These are phyloP conservation scores for Citrus glauca DNA, from an alignment of 345 rosid species.

Conservation along the genomic window DNA sequence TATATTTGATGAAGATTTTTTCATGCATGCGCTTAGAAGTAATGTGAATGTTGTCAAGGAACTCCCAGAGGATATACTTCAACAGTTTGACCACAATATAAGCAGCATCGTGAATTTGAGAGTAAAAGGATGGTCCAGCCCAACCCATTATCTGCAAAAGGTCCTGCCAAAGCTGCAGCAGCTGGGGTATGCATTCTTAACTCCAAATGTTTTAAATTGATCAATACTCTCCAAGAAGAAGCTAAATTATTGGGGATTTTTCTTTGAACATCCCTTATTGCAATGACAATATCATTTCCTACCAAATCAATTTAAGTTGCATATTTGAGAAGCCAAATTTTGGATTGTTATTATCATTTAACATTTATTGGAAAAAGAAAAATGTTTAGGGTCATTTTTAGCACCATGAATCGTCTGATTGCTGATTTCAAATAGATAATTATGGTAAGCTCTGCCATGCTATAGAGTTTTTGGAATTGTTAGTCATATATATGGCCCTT, in stretches of 20 bases:
- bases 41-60: slow-evolving; percentile 69
- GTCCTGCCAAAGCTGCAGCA: slow-evolving; percentile 80
- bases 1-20: slow-evolving; percentile 93
- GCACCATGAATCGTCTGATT: not conserved
- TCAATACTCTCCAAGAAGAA: not conserved
- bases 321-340: not conserved
- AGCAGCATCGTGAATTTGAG: slow-evolving; percentile 91
- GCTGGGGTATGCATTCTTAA: slow-evolving; percentile 44
- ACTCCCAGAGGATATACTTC: slow-evolving; percentile 81
- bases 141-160: slow-evolving; percentile 79
- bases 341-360: not conserved
- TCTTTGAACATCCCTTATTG: not conserved
- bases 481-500: not conserved
- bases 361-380: not conserved
- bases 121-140: slow-evolving; percentile 92
- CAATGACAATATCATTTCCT: not conserved
- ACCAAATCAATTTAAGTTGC: not conserved
- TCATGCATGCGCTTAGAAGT: slow-evolving; percentile 67
- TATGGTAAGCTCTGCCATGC: not conserved
- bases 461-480: not conserved
- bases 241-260: not conserved
- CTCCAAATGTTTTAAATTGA: not conserved
- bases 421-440: not conserved
- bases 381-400: not conserved
- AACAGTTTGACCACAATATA: slow-evolving; percentile 75